phyloP scores from a whole-genome alignment of 495 filamentous ascomycete species.

The Bathelium albidoporum region DNA sequence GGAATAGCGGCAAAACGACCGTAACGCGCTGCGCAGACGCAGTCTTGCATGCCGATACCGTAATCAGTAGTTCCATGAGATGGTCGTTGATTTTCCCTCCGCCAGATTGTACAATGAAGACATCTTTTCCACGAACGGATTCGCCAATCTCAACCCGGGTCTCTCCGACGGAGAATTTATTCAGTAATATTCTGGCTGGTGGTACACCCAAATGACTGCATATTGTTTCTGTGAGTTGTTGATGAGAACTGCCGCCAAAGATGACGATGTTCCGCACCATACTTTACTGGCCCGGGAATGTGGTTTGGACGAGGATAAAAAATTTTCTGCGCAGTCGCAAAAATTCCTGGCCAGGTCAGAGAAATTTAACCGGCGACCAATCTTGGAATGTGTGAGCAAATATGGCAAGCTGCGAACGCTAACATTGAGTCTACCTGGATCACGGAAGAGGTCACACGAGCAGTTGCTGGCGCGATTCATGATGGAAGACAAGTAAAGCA shows the following conservation, averaged over 20 bases:
- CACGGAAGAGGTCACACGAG: conserved; percentile 1
- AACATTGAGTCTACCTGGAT: background rate
- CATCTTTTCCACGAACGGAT: conserved; percentile 93
- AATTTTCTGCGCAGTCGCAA: background rate
- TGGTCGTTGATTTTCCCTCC: conserved; percentile 89
- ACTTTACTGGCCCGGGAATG: background rate
- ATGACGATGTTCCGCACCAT: conserved; percentile 98
- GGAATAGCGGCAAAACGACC: conserved; percentile 89
- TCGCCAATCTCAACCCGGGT: conserved; percentile 91
- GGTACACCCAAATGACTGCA: conserved; percentile 81
- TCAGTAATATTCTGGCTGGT: conserved; percentile 66
- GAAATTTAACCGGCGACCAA: background rate
- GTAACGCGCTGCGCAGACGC: conserved; percentile 87
- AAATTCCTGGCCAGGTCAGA: background rate
- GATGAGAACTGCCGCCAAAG: conserved; percentile 88
- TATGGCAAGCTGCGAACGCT: background rate
- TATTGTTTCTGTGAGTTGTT: conserved; percentile 71
- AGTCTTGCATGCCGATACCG: conserved; percentile 92
- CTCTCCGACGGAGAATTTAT: conserved; percentile 89
- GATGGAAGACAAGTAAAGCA: background rate
- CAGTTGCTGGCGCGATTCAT: background rate
- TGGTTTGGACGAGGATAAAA: background rate
- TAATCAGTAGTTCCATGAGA: conserved; percentile 91
- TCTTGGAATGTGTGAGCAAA: background rate
- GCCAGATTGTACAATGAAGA: conserved; percentile 91